phyloP scores from a whole-genome alignment of 164 flowering plant genomes.

The Malania oleifera region DNA sequence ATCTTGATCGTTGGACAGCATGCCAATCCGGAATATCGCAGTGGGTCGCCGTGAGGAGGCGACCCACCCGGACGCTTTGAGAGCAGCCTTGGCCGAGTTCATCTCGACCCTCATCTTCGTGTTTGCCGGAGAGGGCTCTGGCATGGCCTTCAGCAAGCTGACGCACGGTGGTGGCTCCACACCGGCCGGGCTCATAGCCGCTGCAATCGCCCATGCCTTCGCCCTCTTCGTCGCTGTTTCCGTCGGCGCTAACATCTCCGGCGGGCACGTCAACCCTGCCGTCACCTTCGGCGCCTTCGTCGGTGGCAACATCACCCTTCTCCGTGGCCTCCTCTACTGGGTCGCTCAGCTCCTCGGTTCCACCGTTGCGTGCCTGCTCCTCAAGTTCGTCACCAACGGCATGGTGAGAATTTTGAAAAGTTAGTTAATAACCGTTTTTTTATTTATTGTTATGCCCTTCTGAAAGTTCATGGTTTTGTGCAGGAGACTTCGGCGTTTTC shows the following conservation, averaged over 20 bases:
- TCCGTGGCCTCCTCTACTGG: constrained; percentile 53
- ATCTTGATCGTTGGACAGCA: constrained; percentile 3
- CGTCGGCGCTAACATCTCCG: constrained; percentile 50
- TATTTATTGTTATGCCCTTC: no score
- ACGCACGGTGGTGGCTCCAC: constrained; percentile 31
- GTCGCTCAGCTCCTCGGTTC: constrained; percentile 58
- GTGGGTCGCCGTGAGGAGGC: constrained; percentile 50
- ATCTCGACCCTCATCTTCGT: constrained; percentile 62
- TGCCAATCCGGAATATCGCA: constrained; percentile 54
- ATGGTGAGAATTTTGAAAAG: constrained; percentile 23
- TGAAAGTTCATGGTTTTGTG: neutral
- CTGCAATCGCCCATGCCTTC: constrained; percentile 56
- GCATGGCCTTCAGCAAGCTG: constrained; percentile 62
- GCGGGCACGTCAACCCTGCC: constrained; percentile 65
- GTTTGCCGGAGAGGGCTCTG: constrained; percentile 76
- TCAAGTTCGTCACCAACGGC: constrained; percentile 39
- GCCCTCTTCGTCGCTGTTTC: constrained; percentile 48
- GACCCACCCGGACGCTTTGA: constrained; percentile 46
- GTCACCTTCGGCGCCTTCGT: constrained; percentile 55
- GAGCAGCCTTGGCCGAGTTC: constrained; percentile 70
- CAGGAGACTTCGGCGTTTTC: constrained; percentile 41
- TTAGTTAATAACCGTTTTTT: constrained; percentile 2
- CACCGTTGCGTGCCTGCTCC: constrained; percentile 45
- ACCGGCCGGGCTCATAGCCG: constrained; percentile 52
- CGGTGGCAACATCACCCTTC: constrained; percentile 55